phyloP scores from a whole-genome alignment of 75 land plant genomes.

The Selaginella moellendorffii region DNA sequence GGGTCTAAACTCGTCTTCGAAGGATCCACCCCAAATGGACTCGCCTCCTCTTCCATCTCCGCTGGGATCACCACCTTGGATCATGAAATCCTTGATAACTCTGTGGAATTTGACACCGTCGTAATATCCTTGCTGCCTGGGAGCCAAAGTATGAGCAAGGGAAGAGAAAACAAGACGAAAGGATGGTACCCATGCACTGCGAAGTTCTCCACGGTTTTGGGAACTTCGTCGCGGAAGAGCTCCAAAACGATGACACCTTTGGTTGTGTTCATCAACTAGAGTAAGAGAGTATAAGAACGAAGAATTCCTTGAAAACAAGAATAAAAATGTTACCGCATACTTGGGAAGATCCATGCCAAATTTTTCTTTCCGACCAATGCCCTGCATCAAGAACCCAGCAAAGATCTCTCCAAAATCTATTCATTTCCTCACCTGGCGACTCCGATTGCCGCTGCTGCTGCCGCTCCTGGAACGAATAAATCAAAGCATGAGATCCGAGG shows the following conservation, averaged over 20 bases:
- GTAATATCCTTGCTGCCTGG: slow-evolving; percentile 73
- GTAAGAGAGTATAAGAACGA: background rate
- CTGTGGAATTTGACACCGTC: slow-evolving; percentile 71
- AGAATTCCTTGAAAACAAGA: background rate
- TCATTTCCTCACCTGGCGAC: too few species aligned
- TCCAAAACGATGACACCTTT: slow-evolving; percentile 72
- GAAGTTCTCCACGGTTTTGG: slow-evolving; percentile 60
- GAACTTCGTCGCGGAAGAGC: slow-evolving; percentile 51
- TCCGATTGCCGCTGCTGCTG: too few species aligned
- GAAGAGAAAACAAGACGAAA: background rate
- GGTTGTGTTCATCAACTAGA: slow-evolving; percentile 55
- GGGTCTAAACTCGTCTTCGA: slow-evolving; percentile 29
- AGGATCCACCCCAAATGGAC: slow-evolving; percentile 55
- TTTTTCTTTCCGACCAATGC: slow-evolving; percentile 14
- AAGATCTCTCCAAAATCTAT: too few species aligned
- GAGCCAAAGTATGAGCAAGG: slow-evolving; percentile 3
- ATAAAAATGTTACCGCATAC: slow-evolving; percentile 29
- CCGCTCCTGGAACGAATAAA: too few species aligned
- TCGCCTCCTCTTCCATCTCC: slow-evolving; percentile 59
- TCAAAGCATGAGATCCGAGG: too few species aligned
- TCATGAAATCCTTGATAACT: slow-evolving; percentile 82
- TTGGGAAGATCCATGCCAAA: slow-evolving; percentile 30
- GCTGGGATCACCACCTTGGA: slow-evolving; percentile 69
- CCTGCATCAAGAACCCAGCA: too few species aligned
- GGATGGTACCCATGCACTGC: slow-evolving; percentile 51